phyloP scores from a whole-genome alignment of 306 rosid species.

The Lithocarpus polystachyus region DNA sequence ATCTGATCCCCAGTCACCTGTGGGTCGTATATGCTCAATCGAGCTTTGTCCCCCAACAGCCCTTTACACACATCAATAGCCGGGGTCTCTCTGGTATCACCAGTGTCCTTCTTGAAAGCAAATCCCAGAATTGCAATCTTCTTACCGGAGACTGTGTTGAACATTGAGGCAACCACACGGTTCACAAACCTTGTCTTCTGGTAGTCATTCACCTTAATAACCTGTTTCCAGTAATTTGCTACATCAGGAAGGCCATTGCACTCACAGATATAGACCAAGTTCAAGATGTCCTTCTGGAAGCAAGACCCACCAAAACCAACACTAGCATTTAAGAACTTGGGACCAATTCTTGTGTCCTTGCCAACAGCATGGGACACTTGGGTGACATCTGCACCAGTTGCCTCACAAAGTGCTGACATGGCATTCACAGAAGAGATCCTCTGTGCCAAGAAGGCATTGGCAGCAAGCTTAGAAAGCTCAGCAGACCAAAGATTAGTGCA shows the following conservation, averaged over 20 bases:
- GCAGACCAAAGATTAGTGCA: conserved; percentile 96
- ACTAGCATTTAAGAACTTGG: conserved; percentile 83
- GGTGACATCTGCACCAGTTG: conserved; percentile 87
- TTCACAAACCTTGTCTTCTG: conserved; percentile 80
- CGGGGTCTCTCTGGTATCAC: conserved; percentile 89
- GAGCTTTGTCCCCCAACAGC: conserved; percentile 70
- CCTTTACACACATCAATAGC: conserved; percentile 91
- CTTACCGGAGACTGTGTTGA: conserved; percentile 78
- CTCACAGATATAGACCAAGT: conserved; percentile 86
- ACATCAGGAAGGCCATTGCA: conserved; percentile 95
- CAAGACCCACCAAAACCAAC: conserved; percentile 96
- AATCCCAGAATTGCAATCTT: conserved; percentile 75
- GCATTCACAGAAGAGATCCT: conserved; percentile 94
- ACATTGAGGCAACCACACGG: conserved; percentile 83
- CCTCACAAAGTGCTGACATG: conserved; percentile 88
- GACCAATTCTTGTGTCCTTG: conserved; percentile 82
- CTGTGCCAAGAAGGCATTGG: conserved; percentile 91
- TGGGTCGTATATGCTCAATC: conserved; percentile 77
- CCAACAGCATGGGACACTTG: conserved; percentile 83
- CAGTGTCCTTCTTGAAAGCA: conserved; percentile 92
- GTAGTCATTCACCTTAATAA: conserved; percentile 85
- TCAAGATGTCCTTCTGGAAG: conserved; percentile 90
- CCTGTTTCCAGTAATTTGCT: conserved; percentile 93
- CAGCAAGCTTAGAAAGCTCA: conserved; percentile 93
- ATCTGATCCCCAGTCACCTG: conserved; percentile 77